Evolutionary conservation across 306 rosid species (phyloP).

Genomic region (Inga leiocalycina): DNA sequence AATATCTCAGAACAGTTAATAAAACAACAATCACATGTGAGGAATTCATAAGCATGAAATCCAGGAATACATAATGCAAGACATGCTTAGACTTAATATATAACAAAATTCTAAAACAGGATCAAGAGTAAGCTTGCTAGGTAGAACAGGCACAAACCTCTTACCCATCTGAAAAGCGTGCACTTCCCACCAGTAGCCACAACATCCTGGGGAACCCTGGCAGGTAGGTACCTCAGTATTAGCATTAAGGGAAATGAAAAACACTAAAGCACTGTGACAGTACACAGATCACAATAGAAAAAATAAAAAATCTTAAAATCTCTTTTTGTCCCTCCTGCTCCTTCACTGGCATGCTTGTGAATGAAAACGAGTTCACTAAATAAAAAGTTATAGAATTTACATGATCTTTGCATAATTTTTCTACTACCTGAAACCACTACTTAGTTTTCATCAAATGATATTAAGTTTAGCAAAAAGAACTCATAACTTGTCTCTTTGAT

Average conservation of each 20-base stretch:
- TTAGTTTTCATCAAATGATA: not conserved
- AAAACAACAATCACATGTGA: not conserved
- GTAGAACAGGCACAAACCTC: conserved; percentile 57
- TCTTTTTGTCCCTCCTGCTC: too few species aligned
- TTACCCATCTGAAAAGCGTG: conserved; percentile 82
- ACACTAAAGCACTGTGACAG: not conserved
- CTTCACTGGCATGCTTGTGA: too few species aligned
- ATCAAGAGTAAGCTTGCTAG: not conserved
- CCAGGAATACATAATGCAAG: not conserved
- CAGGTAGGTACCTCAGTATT: conserved; percentile 11
- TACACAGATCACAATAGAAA: too few species aligned
- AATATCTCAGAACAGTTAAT: conserved; percentile 32
- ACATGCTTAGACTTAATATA: conserved; percentile 6
- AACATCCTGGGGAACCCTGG: conserved; percentile 96
- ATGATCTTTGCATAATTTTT: not conserved
- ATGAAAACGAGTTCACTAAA: not conserved
- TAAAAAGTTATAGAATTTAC: not conserved
- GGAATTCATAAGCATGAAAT: too few species aligned
- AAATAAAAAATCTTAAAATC: too few species aligned
- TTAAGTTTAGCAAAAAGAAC: not conserved
- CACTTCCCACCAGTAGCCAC: conserved; percentile 96
- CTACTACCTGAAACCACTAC: not conserved
- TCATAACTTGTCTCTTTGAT: not conserved
- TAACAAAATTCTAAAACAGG: not conserved
- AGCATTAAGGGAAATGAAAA: not conserved